These are phyloP conservation scores for Bimuria novae-zelandiae DNA, from an alignment of 2,329 filamentous ascomycete species.

Conservation along the genomic window DNA sequence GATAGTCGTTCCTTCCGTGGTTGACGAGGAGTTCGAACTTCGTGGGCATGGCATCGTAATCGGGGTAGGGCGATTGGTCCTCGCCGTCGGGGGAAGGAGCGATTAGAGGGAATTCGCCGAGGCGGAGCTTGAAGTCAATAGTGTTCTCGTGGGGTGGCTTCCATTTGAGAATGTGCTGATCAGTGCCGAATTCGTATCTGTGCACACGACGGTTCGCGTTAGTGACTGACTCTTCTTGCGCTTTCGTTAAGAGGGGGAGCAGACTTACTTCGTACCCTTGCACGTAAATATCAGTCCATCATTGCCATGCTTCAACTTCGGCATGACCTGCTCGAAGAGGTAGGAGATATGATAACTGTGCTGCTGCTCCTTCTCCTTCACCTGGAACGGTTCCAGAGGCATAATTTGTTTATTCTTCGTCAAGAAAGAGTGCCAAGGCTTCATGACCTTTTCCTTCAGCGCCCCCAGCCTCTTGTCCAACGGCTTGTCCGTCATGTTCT, in stretches of 20 bases:
- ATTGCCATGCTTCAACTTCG: constrained; percentile 85
- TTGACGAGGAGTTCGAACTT: constrained; percentile 71
- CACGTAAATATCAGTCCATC: constrained; percentile 99
- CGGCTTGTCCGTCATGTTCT: constrained; percentile 75
- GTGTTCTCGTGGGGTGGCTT: constrained; percentile 96
- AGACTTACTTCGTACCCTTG: constrained; percentile 65
- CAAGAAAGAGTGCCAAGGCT: constrained; percentile 69
- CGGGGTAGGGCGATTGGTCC: constrained; percentile 66
- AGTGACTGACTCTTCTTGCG: neutral
- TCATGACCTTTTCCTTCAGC: constrained; percentile 76
- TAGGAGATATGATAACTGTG: constrained; percentile 75
- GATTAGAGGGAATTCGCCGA: constrained; percentile 72
- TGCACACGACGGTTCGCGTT: no score
- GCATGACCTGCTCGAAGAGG: constrained; percentile 88
- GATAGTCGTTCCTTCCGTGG: constrained; percentile 67
- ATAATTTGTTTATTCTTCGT: constrained; percentile 44
- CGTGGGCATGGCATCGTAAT: constrained; percentile 80
- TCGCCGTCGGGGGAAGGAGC: constrained; percentile 65
- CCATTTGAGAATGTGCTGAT: constrained; percentile 95
- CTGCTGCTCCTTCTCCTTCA: constrained; percentile 89
- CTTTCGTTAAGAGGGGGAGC: neutral
- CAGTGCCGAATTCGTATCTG: constrained; percentile 82
- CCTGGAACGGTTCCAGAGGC: constrained; percentile 76
- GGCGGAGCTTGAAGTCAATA: constrained; percentile 82
- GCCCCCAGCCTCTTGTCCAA: constrained; percentile 89